Evolutionary conservation across 257 asterid genomes (phyloP), one percentile per base, ranked within the genome.

Genomic region (Verbena officinalis): DNA sequence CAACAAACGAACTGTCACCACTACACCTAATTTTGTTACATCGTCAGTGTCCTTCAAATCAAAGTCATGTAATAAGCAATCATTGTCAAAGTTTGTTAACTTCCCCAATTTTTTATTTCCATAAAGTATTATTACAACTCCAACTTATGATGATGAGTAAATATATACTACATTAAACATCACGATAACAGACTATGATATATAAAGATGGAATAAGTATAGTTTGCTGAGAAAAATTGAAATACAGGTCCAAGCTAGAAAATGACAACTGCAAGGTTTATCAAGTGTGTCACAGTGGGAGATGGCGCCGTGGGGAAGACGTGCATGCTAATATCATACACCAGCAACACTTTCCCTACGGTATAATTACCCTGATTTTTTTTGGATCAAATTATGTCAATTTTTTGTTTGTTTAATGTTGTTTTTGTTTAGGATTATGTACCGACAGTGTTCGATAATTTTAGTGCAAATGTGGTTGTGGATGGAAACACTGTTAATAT

Each of bases 251-350:
- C 9, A n/a, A n/a, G n/a, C n/a, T n/a, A 65, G 48, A 19, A 60
- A 42, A 89, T 89, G 94, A 77, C 77, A 7, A 83, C 95, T 0
- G 83, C 97, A 4, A 80, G 85, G 67, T 90, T 89, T 59, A 79
- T 87, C 75, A 90, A 90, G 73, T 90, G 97, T 61, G 97, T 90
- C 0, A 87, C 94, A 0, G 93, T 90, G 14, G 97, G 97, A 15
- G 95, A 90, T 50, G 95, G 97, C 2, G 95, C 95, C 0, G 95
- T 90, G 3, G 97, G 95, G 45, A 90, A 87, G 61, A 90, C 97
- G 1, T 90, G 95, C 78, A 78, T 90, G 94, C 90, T 90, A 66
- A 90, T 90, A 64, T 90, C 97, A 43, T 90, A 87, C 80, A 90
- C 94, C 7, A 87, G 91, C 65, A 90, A 90, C 42, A 78, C 97